phyloP scores from a whole-genome alignment of 768 basidiomycete species.

The Gautieria morchelliformis region DNA sequence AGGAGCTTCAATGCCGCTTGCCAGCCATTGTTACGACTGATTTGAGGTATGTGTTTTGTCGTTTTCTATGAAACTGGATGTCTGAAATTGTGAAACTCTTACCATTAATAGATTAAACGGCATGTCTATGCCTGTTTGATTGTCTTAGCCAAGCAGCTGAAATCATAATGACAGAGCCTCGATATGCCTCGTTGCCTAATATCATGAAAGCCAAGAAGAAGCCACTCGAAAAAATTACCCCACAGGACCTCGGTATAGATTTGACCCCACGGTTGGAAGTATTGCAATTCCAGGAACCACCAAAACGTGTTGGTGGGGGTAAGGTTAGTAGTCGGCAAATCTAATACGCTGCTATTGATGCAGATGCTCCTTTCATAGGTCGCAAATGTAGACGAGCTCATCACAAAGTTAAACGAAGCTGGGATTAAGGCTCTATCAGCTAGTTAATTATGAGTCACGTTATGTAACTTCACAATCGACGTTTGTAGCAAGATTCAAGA shows the following conservation, averaged over 20 bases:
- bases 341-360: neutral
- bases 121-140: conserved; percentile 19
- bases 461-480: neutral
- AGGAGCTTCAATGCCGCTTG: conserved; percentile 69
- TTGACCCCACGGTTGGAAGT: conserved; percentile 76
- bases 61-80: neutral
- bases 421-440: conserved; percentile 29
- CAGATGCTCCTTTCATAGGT: conserved; percentile 36
- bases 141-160: neutral
- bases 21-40: conserved; percentile 91
- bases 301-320: conserved; percentile 80
- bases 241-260: conserved; percentile 77
- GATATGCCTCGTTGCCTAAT: conserved; percentile 94
- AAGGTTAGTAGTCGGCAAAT: conserved; percentile 43
- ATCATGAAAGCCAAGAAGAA: conserved; percentile 99
- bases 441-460: neutral
- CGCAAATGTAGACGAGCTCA: conserved; percentile 77
- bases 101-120: conserved; percentile 54
- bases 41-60: conserved; percentile 51
- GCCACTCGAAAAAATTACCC: conserved; percentile 72
- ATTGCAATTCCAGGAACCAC: conserved; percentile 82
- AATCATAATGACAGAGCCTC: conserved; percentile 53
- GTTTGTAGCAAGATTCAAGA: neutral
- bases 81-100: neutral
- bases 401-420: conserved; percentile 82